Base-by-base conservation (phyloP, 805 yeast genomes). In the Candida krabiensis region DNA sequence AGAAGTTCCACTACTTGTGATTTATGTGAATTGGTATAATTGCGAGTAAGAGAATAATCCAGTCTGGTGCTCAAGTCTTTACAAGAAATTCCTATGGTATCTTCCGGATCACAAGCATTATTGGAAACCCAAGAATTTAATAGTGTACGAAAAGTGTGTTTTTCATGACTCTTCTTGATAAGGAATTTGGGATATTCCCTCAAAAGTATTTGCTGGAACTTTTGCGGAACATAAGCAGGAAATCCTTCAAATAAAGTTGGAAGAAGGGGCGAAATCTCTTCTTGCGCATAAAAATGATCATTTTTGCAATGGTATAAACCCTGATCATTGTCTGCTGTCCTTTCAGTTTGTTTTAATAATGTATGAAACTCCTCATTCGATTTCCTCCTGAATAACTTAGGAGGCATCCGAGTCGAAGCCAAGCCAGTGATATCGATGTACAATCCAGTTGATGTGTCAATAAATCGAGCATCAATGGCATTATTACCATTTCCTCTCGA, bases 201-300 rank as follows among this genome's bases (percentile, higher is more conserved):
- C 9, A 43, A 33, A 4, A 75, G 58, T 9, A 68, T 48, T 4
- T 46, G 44, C 9, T 65, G 64, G 21, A 59, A 58, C 33, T 52
- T 52, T 29, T 60, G 51, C 0, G 84, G 85, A 16, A 77, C 56
- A 38, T 66, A 67, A 1, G 73, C 67, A 12, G 65, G 43, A 9
- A 55, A 72, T 2, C 87, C 87, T 56, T 85, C 90, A 47, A 77
- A 80, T 14, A 66, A 47, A 0, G 85, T 70, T 23, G 71, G 64
- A 4, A 72, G 60, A 42, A 85, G 61, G 0, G 87, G 83, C 8
- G 67, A 53, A 12, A 84, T 54, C 33, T 75, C 79, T 7, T 69
- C 69, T 23, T 67, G 52, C 6, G 63, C 54, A 55, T 75, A 76
- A 44, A 68, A 71, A 57, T 86, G 89, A 43, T 67, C 60, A 53